Conservation (phyloP, 2,329 filamentous ascomycete species). For the Aspergillus fijiensis region DNA sequence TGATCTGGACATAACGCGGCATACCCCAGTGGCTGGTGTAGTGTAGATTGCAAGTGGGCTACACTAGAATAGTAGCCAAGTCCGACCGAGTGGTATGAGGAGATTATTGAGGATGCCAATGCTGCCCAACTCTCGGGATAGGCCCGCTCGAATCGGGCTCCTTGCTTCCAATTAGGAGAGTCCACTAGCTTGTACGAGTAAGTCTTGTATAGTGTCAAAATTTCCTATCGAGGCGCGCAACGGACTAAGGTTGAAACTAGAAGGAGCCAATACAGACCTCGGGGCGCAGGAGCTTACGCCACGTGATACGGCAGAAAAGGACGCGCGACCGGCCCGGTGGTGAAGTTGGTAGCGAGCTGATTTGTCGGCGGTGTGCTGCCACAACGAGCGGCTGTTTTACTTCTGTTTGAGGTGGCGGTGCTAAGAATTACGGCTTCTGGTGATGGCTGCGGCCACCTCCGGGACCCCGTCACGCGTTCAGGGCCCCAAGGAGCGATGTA, state of each 20-base stretch:
- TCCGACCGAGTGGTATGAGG: slow-evolving; percentile 16
- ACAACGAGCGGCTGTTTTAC: neutral
- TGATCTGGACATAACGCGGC: neutral
- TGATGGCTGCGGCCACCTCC: neutral
- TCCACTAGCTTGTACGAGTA: neutral
- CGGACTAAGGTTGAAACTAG: neutral
- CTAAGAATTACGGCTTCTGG: neutral
- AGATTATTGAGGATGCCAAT: slow-evolving; percentile 20
- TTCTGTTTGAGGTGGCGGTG: neutral
- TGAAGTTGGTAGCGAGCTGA: too few relatives aligned
- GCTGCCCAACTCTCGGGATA: slow-evolving; percentile 8
- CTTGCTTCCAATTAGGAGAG: neutral
- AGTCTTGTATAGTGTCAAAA: neutral
- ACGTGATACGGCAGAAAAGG: neutral
- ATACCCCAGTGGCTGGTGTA: neutral
- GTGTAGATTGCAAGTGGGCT: neutral
- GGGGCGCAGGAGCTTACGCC: neutral
- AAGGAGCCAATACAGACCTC: neutral
- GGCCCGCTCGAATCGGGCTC: slow-evolving; percentile 11
- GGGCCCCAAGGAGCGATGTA: neutral
- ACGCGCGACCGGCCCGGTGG: neutral
- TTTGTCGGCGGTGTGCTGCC: neutral
- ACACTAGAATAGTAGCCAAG: slow-evolving; percentile 19
- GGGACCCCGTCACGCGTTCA: neutral
- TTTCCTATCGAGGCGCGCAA: neutral